phyloP scores from a whole-genome alignment of 1,139 yeast genomes.

The Lodderomyces metapsilosis region DNA sequence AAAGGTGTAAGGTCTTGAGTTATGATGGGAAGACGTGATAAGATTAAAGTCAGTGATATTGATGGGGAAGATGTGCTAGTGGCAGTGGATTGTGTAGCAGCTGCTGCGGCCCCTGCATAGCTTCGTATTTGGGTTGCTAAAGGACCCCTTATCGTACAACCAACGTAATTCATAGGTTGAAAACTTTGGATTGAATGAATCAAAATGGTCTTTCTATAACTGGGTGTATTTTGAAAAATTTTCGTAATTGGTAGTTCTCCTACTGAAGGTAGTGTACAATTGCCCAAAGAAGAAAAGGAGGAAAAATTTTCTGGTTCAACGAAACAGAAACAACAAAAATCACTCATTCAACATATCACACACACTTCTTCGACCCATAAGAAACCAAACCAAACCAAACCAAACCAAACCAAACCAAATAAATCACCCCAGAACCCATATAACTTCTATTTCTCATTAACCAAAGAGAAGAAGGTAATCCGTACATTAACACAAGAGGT shows the following conservation, averaged over 20 bases:
- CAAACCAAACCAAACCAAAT: background rate
- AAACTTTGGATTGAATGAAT: background rate
- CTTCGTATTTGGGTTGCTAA: background rate
- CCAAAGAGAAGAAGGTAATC: too few relatives aligned
- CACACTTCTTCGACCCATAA: background rate
- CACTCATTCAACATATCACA: too few relatives aligned
- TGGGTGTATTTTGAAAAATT: constrained; percentile 2
- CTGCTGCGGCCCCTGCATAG: background rate
- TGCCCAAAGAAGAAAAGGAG: background rate
- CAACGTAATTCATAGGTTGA: background rate
- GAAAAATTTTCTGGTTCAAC: background rate
- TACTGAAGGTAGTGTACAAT: too few relatives aligned
- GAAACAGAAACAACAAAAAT: background rate
- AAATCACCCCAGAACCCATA: background rate
- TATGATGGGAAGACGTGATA: constrained; percentile 81
- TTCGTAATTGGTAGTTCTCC: background rate
- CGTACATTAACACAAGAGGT: too few relatives aligned
- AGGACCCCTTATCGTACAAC: background rate
- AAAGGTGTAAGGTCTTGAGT: constrained; percentile 74
- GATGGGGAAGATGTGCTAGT: constrained; percentile 9
- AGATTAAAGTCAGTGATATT: constrained; percentile 49
- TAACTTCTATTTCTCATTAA: too few relatives aligned
- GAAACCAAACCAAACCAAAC: too few relatives aligned
- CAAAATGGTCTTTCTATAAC: too few relatives aligned
- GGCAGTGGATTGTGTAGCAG: background rate